phyloP scores from a whole-genome alignment of 331 rosid genomes.

The Malus hybrid region DNA sequence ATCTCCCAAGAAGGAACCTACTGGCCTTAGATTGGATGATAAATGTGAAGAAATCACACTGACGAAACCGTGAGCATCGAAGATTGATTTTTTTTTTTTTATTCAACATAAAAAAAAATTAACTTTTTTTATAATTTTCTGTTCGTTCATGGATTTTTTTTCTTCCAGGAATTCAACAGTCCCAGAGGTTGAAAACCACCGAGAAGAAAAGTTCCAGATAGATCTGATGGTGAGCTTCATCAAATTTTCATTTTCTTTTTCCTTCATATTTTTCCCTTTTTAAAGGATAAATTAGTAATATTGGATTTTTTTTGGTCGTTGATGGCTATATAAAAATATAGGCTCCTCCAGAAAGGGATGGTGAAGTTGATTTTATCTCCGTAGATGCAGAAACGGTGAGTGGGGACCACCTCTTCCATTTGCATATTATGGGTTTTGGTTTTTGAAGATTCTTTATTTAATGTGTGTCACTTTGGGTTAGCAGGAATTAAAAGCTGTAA shows the following conservation, averaged over 20 bases:
- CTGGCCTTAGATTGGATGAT: constrained; percentile 44
- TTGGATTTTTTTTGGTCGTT: not conserved
- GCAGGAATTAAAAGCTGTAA: constrained; percentile 58
- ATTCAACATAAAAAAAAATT: too few relatives aligned
- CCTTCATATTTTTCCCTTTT: not conserved
- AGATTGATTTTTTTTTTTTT: constrained; percentile 2
- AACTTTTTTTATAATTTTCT: constrained; percentile 4
- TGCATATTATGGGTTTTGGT: constrained; percentile 1
- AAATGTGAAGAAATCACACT: constrained; percentile 49
- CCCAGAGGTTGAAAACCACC: constrained; percentile 43
- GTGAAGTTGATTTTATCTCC: constrained; percentile 44
- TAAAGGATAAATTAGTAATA: not conserved
- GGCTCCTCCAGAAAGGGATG: constrained; percentile 91
- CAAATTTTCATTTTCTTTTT: not conserved
- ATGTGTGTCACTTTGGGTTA: constrained; percentile 4
- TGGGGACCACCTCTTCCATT: constrained; percentile 27
- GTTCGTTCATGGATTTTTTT: not conserved
- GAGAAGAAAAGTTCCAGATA: constrained; percentile 79
- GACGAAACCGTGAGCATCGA: constrained; percentile 70
- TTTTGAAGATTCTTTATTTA: not conserved
- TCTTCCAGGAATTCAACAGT: constrained; percentile 37
- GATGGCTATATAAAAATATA: constrained; percentile 5
- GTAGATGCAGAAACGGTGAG: constrained; percentile 65
- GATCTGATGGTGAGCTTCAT: constrained; percentile 80
- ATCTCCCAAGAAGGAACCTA: constrained; percentile 66